phyloP scores from a whole-genome alignment of 768 basidiomycete species.

The Dioszegia hungarica region DNA sequence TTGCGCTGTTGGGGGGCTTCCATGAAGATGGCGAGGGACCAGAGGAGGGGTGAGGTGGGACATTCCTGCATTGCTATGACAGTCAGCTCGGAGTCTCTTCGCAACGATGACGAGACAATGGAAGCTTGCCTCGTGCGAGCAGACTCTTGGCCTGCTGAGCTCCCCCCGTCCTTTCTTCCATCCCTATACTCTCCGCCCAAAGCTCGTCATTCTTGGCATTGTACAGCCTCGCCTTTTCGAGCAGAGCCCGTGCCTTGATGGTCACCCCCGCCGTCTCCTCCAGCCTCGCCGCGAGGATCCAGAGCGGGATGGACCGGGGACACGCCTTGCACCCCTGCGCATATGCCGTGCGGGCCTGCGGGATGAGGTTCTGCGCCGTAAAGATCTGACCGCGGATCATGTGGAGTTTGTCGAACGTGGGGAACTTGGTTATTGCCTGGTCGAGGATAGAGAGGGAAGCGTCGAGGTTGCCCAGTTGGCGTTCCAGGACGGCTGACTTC shows the following conservation, averaged over 20 bases:
- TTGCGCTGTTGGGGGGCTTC: slow-evolving; percentile 86
- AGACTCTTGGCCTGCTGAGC: slow-evolving; percentile 78
- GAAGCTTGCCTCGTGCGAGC: slow-evolving; percentile 63
- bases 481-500: slow-evolving; percentile 94
- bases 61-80: slow-evolving; percentile 73
- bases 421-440: slow-evolving; percentile 74
- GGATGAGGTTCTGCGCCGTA: slow-evolving; percentile 55
- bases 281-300: slow-evolving; percentile 81
- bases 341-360: slow-evolving; percentile 72
- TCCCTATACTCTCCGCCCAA: slow-evolving; percentile 85
- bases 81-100: neutral
- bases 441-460: slow-evolving; percentile 67
- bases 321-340: slow-evolving; percentile 79
- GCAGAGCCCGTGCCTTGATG: slow-evolving; percentile 82
- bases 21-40: slow-evolving; percentile 88
- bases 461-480: slow-evolving; percentile 72
- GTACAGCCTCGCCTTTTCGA: slow-evolving; percentile 81
- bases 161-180: slow-evolving; percentile 84
- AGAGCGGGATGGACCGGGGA: slow-evolving; percentile 75
- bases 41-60: slow-evolving; percentile 78
- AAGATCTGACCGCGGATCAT: slow-evolving; percentile 96
- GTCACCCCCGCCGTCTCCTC: slow-evolving; percentile 88
- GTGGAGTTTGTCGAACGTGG: slow-evolving; percentile 85
- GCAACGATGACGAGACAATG: neutral
- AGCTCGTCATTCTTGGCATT: slow-evolving; percentile 78